Evolutionary conservation across 2,329 filamentous ascomycete species (phyloP), one percentile per base, ranked within the genome.

Genomic region (Lasiodiplodia theobromae): DNA sequence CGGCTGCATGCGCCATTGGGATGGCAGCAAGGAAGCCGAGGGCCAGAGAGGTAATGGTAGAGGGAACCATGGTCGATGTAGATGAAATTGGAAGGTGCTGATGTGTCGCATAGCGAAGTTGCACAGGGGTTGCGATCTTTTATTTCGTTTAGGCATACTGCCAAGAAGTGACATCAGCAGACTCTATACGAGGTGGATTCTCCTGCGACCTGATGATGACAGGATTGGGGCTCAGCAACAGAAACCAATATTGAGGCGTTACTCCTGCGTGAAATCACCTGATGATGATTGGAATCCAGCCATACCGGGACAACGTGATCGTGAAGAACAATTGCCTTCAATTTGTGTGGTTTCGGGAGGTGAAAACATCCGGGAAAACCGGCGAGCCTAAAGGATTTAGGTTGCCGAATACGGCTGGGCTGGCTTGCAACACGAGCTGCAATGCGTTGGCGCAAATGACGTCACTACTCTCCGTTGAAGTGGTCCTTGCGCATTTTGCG

Each of bases 141-240:
- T 54, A 54, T 34, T 12, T n/a, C 18, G 52, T 8, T n/a, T n/a
- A 54, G 28, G 52, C 34, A 54, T 34, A 31, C 28, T n/a, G 52
- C 28, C 52, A n/a, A 54, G 52, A 34, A 7, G 52, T 54, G 18
- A 54, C 25, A 54, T 54, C 25, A 25, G 52, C 28, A 11, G 14
- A 54, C 47, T 21, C 47, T 51, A 54, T 34, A 54, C 52, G 52
- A 54, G 52, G 25, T 34, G 52, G 18, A n/a, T 16, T 54, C 14
- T 23, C 8, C 25, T 12, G 25, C 31, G 34, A 25, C 52, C 10
- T 37, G 52, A 54, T 54, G 12, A n/a, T 34, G 52, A n/a, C 25
- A 16, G 25, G 52, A 34, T 8, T 54, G 52, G 25, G 52, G 16
- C 52, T 54, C 52, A 14, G 12, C n/a, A 21, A 25, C 52, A 18